Base-by-base conservation (phyloP, 805 yeast species). In the Priceomyces carsonii region DNA sequence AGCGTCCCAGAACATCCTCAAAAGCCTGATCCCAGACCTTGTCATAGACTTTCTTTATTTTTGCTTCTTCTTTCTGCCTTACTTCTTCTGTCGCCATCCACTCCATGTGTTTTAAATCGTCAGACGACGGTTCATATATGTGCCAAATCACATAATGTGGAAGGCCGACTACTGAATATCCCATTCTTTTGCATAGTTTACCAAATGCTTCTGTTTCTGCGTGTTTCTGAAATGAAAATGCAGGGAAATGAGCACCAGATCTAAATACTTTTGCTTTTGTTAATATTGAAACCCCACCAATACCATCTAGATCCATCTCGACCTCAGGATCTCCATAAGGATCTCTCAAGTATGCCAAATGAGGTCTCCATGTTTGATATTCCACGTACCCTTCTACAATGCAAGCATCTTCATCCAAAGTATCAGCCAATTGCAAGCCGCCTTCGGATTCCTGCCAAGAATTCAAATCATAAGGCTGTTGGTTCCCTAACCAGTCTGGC, bases 131-230 rank as follows among this genome's bases (percentile, higher is more conserved):
- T 68, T 91, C 98, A 62, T 91, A 91, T 45, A 87, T 82, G 60
- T 89, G 96, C 98, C 98, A 91, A 36, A 91, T 84, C 21, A 88
- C 95, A 58, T 91, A 91, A 63, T 91, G 96, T 8, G 96, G 95
- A 49, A 91, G 71, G 0, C 98, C 98, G 42, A 82, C 74, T 16
- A 91, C 97, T 16, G 81, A 71, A 57, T 76, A 86, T 4, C 91
- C 90, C 95, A 91, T 87, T 43, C 82, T 70, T 47, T 86, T 82
- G 48, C 87, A 79, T 71, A 91, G 72, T 55, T 86, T 89, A 29
- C 95, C 99, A 61, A 93, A 91, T 0, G 95, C 98, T 63, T 93
- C 98, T 2, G 98, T 91, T 58, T 91, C 99, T 3, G 98, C 99
- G 58, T 93, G 98, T 51, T 87, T 88, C 61, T 87, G 85, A 62